Base-by-base conservation (phyloP, 1,139 yeast genomes). In the Yamadazyma triangularis region DNA sequence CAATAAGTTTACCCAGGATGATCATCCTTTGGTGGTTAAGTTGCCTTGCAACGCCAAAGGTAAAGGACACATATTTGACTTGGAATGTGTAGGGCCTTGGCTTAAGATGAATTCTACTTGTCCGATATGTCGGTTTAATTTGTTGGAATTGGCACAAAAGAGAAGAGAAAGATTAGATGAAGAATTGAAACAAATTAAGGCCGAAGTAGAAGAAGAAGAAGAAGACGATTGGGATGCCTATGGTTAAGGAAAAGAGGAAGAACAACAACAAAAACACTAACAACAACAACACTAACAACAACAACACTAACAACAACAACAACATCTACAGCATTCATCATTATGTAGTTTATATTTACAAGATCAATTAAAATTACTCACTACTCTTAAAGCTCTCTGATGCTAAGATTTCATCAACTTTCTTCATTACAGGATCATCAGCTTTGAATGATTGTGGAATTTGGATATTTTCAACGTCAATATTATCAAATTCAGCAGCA, bases 21-120 rank as follows among this genome's bases (percentile, higher is more conserved):
- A 76, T 30, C 79, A 82, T 46, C 96, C 96, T 2, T 62, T 89
- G 34, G 77, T 89, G 9, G 96, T 87, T 12, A 63, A 72, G 43
- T 64, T 89, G 21, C 95, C 96, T 0, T 91, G 96, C 51, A 70
- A 40, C 4, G 14, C 26, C 9, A n/a, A n/a, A n/a, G n/a, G n/a
- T n/a, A 56, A 50, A 30, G 73, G 67, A 28, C 97, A 89, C 55
- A 69, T 70, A 24, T 89, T 85, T 56, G 97, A 89, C 51, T 63
- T 88, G 44, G 96, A 89, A 45, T 89, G 97, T 53, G 78, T 89
- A 25, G 83, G 83, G 0, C 93, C 95, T 0, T 89, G 97, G 97
- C 62, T 89, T 31, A 76, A 77, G 41, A 64, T 79, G 37, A 82
- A 85, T 47, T 67, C 80, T 2, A 87, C 95, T 0, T 89, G 97